Evolutionary conservation across 2,329 filamentous ascomycete species (phyloP).

Genomic region (Leptographium galeiforme): DNA sequence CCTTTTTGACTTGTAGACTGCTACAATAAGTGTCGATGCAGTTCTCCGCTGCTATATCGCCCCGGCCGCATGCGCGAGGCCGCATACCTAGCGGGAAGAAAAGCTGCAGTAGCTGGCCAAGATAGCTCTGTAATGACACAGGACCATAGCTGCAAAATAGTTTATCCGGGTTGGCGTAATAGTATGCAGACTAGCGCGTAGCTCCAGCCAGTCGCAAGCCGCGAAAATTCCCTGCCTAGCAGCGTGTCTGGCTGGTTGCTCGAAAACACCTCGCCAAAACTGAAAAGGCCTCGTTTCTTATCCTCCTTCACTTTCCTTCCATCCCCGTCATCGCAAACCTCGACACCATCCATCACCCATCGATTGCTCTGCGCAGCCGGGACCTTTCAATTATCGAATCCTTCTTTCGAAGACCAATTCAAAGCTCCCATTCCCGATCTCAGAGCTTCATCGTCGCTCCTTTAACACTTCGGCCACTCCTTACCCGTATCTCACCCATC

Average conservation of each 20-base stretch:
- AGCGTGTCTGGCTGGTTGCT: slow-evolving; percentile 8
- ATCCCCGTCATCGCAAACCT: slow-evolving; percentile 4
- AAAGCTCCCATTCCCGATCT: neutral
- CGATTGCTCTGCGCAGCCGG: slow-evolving; percentile 1
- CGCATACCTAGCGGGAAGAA: too few species aligned
- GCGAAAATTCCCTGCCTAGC: slow-evolving; percentile 1
- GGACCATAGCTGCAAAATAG: neutral
- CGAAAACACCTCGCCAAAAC: slow-evolving; percentile 20
- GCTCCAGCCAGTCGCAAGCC: neutral
- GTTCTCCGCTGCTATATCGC: too few species aligned
- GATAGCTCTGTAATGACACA: neutral
- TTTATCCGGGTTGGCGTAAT: neutral
- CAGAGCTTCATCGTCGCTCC: neutral
- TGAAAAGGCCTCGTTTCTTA: slow-evolving; percentile 12
- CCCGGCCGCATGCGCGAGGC: too few species aligned
- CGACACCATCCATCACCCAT: slow-evolving; percentile 5
- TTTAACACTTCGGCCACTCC: neutral
- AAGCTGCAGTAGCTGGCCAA: neutral
- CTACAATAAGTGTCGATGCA: too few species aligned
- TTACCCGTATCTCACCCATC: neutral
- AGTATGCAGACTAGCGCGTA: neutral
- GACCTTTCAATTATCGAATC: neutral
- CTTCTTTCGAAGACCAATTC: neutral
- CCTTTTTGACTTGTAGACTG: too few species aligned
- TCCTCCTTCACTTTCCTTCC: slow-evolving; percentile 1